Percentiles rank a stretch among this genome's conserved stretches.
Conservation (phyloP, 139 green algal species). For the Chlamydomonas sp. region DNA sequence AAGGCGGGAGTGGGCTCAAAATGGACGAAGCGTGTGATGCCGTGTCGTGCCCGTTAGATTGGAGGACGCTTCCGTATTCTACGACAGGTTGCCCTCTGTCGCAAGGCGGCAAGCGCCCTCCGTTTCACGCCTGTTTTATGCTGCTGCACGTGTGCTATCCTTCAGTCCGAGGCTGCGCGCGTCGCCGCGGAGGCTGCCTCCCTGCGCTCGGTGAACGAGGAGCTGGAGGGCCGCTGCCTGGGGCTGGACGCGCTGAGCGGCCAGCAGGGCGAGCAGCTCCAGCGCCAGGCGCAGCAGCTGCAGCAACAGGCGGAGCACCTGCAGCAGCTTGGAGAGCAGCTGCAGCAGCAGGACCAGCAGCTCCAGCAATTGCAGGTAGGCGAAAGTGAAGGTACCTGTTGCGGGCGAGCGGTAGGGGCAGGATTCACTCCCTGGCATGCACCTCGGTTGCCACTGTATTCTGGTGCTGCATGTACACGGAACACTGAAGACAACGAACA, state of each 20-base stretch:
- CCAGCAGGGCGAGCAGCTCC: constrained; percentile 24
- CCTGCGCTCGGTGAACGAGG: constrained; percentile 29
- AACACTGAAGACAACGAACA: too few relatives aligned
- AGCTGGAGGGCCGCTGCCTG: constrained; percentile 36
- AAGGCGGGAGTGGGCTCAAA: neutral
- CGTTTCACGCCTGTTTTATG: neutral
- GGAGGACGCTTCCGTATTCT: too few relatives aligned
- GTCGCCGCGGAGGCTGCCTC: neutral
- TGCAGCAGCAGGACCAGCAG: too few relatives aligned
- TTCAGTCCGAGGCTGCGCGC: neutral
- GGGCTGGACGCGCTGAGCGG: constrained; percentile 28
- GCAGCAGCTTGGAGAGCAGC: neutral
- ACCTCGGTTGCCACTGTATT: too few relatives aligned
- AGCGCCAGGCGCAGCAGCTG: constrained; percentile 3
- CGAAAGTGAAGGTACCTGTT: too few relatives aligned
- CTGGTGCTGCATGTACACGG: too few relatives aligned
- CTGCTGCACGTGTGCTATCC: too few relatives aligned
- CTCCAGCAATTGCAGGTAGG: too few relatives aligned
- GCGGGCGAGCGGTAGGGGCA: too few relatives aligned
- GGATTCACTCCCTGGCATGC: too few relatives aligned
- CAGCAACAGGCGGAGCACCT: neutral
- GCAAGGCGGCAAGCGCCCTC: neutral
- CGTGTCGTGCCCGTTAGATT: too few relatives aligned
- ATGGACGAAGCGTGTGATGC: neutral
- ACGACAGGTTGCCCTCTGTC: neutral